Evolutionary conservation across 129 eudicot species (phyloP).

Genomic region (Pseudognaphalium luteoalbum): DNA sequence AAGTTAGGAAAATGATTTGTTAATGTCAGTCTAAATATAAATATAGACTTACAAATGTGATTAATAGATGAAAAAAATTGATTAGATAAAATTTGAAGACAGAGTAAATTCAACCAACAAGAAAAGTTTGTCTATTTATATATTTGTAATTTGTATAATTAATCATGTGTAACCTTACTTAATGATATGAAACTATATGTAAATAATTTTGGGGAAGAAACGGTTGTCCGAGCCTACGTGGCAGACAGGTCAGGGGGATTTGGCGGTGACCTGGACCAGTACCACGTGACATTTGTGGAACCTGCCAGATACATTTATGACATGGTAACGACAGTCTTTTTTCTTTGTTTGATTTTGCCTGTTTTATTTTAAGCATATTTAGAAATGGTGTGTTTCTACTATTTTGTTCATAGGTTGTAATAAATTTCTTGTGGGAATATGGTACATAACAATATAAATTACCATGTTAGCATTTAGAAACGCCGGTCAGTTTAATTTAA

Average conservation of each 20-base stretch:
- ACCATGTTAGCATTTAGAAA: conserved; percentile 19
- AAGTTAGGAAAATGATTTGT: too few relatives aligned
- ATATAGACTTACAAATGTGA: too few relatives aligned
- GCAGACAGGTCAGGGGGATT: conserved; percentile 33
- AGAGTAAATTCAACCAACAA: too few relatives aligned
- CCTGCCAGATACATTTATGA: conserved; percentile 31
- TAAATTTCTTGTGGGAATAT: conserved; percentile 9
- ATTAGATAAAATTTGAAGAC: too few relatives aligned
- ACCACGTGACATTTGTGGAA: conserved; percentile 40
- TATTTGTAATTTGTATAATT: too few relatives aligned
- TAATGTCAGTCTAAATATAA: too few relatives aligned
- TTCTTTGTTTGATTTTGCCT: background rate
- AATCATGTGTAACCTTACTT: too few relatives aligned
- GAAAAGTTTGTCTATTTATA: too few relatives aligned
- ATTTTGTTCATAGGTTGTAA: background rate
- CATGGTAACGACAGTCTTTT: conserved; percentile 14
- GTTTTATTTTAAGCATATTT: background rate
- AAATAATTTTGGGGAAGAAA: conserved; percentile 47
- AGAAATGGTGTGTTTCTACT: background rate
- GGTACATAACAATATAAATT: conserved; percentile 4
- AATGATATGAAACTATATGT: too few relatives aligned
- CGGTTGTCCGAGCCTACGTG: conserved; percentile 88
- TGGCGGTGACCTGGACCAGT: conserved; percentile 34
- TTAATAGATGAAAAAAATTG: too few relatives aligned
- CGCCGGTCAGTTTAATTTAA: background rate